These are phyloP conservation scores for Paraglomus brasilianum DNA, from an alignment of 192 early-diverging fungal species.

Conservation along the genomic window DNA sequence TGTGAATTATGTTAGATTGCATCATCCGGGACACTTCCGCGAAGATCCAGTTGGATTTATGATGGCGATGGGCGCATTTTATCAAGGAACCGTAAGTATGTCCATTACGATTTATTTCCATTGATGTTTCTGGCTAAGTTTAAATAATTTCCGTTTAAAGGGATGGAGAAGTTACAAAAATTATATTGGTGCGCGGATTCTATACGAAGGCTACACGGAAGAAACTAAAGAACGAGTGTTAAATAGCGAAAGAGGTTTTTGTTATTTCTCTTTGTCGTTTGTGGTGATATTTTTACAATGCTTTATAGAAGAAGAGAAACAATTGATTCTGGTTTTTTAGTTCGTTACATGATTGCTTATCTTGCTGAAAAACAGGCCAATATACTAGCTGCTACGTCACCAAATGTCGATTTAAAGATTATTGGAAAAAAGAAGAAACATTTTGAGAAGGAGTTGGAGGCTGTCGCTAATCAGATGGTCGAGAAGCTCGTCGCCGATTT, in stretches of 20 bases:
- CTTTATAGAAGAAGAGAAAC: too few species aligned
- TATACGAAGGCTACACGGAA: constrained; percentile 66
- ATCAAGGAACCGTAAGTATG: constrained; percentile 56
- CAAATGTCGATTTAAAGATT: constrained; percentile 37
- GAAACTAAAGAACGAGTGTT: constrained; percentile 63
- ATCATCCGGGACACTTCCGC: constrained; percentile 56
- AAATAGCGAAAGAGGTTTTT: constrained; percentile 54
- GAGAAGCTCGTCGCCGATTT: constrained; percentile 63
- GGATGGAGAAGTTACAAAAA: constrained; percentile 79
- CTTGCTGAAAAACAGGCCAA: constrained; percentile 43
- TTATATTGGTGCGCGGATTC: constrained; percentile 68
- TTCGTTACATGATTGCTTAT: constrained; percentile 34
- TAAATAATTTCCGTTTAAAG: constrained; percentile 39
- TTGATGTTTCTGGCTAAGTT: not conserved
- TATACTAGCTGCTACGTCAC: constrained; percentile 34
- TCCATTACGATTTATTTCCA: not conserved
- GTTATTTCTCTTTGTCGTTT: not conserved
- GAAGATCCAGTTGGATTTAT: constrained; percentile 74
- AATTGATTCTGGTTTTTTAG: not conserved
- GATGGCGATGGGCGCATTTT: constrained; percentile 53
- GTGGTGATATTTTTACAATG: not conserved
- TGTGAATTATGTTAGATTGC: constrained; percentile 5
- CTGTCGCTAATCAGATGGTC: constrained; percentile 54
- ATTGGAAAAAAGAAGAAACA: constrained; percentile 40
- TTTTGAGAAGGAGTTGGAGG: constrained; percentile 46